phyloP scores from a whole-genome alignment of 345 rosid genomes.

The Trapa bicornis region DNA sequence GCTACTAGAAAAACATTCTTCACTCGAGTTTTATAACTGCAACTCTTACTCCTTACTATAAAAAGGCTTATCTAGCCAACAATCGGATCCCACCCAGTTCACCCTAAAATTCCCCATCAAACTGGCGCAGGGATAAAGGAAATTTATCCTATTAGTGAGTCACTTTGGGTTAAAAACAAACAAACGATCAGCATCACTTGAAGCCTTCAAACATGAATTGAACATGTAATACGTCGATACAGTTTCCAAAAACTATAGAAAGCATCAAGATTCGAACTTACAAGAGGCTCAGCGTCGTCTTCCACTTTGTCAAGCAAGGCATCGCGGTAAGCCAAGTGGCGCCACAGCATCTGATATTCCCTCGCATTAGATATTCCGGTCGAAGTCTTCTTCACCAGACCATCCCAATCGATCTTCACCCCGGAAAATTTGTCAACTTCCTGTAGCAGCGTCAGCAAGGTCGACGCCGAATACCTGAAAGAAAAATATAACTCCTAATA shows the following conservation, averaged over 20 bases:
- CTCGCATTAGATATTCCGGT: conserved; percentile 66
- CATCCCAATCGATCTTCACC: conserved; percentile 51
- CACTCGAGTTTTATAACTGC: too few species aligned
- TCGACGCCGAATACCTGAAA: conserved; percentile 43
- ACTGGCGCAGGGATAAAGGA: not conserved
- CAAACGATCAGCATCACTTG: not conserved
- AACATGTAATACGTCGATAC: not conserved
- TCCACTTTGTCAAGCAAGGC: conserved; percentile 34
- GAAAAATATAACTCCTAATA: not conserved
- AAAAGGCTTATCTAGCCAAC: too few species aligned
- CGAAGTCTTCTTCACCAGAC: conserved; percentile 43
- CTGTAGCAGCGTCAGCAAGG: conserved; percentile 44
- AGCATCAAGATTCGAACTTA: conserved; percentile 12
- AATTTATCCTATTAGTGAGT: not conserved
- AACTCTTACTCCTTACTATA: too few species aligned
- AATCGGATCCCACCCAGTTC: too few species aligned
- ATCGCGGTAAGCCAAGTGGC: conserved; percentile 75
- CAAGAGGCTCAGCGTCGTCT: conserved; percentile 46
- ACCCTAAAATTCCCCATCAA: too few species aligned
- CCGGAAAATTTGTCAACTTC: conserved; percentile 45
- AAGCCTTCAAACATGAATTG: not conserved
- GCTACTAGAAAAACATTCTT: too few species aligned
- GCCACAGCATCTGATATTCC: conserved; percentile 83
- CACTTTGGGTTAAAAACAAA: not conserved
- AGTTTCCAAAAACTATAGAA: not conserved